Percentiles rank a stretch among this genome's conserved stretches.
These are phyloP conservation scores for Ogataea saltuana DNA, from an alignment of 805 yeast species.

Conservation along the genomic window DNA sequence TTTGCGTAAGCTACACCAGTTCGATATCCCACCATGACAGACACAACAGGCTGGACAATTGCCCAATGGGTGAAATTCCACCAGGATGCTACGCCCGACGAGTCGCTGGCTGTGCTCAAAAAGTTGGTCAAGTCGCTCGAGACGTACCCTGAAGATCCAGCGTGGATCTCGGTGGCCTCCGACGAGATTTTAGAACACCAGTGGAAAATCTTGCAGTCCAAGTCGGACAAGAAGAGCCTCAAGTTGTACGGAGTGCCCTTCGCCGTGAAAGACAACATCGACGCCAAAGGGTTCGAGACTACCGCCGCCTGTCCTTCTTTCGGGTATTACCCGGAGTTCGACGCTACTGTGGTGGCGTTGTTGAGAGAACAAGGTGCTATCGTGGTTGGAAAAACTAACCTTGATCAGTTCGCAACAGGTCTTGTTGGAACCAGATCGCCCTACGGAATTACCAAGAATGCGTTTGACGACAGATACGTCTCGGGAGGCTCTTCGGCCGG, in stretches of 20 bases:
- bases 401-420: constrained; percentile 98
- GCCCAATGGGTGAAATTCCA: constrained; percentile 78
- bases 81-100: constrained; percentile 55
- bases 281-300: constrained; percentile 76
- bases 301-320: constrained; percentile 96
- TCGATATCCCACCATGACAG: neutral
- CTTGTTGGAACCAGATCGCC: constrained; percentile 95
- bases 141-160: constrained; percentile 63
- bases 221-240: constrained; percentile 50
- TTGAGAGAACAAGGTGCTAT: constrained; percentile 90
- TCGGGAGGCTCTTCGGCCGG: constrained; percentile 97
- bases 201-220: constrained; percentile 73
- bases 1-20: no score
- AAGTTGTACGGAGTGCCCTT: constrained; percentile 93
- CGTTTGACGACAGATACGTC: constrained; percentile 75
- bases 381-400: constrained; percentile 87
- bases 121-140: constrained; percentile 49
- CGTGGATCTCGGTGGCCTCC: constrained; percentile 85
- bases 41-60: constrained; percentile 71
- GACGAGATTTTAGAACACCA: constrained; percentile 67
- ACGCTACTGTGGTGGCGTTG: constrained; percentile 73
- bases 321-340: constrained; percentile 64
- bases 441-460: constrained; percentile 83
- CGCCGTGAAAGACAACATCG: constrained; percentile 94
- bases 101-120: constrained; percentile 53